phyloP scores from a whole-genome alignment of 306 rosid genomes.

The Vigna angularis region DNA sequence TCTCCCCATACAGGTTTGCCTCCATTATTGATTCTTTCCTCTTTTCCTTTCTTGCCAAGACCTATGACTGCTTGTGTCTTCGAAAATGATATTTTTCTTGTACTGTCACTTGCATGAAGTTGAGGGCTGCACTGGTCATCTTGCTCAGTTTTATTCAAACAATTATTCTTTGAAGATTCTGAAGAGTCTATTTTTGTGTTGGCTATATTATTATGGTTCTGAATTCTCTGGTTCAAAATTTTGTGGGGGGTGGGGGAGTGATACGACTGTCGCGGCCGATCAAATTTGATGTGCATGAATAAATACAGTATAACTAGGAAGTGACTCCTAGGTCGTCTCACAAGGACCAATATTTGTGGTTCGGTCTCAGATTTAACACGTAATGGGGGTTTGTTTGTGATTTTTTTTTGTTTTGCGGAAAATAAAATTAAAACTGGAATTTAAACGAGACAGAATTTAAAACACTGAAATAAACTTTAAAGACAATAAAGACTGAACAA shows the following conservation, averaged over 20 bases:
- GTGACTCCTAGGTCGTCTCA: too few relatives aligned
- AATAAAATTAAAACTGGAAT: too few relatives aligned
- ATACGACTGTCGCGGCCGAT: too few relatives aligned
- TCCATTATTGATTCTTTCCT: not conserved
- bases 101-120: constrained; percentile 25
- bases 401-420: too few relatives aligned
- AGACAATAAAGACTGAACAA: too few relatives aligned
- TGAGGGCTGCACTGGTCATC: constrained; percentile 13
- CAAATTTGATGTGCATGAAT: too few relatives aligned
- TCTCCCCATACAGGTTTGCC: constrained; percentile 85
- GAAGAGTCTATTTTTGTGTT: not conserved
- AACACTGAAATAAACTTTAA: too few relatives aligned
- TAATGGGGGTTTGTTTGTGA: too few relatives aligned
- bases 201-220: not conserved
- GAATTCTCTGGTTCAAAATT: not conserved
- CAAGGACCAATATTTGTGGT: too few relatives aligned
- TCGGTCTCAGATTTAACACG: too few relatives aligned
- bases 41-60: not conserved
- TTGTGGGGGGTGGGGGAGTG: not conserved
- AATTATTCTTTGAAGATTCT: constrained; percentile 29
- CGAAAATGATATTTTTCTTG: not conserved
- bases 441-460: too few relatives aligned
- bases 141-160: constrained; percentile 15
- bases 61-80: not conserved
- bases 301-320: too few relatives aligned